Percentiles rank a stretch among this genome's conserved stretches.
These are phyloP conservation scores for Telopea speciosissima DNA, from an alignment of 177 flowering plant species.

Conservation along the genomic window DNA sequence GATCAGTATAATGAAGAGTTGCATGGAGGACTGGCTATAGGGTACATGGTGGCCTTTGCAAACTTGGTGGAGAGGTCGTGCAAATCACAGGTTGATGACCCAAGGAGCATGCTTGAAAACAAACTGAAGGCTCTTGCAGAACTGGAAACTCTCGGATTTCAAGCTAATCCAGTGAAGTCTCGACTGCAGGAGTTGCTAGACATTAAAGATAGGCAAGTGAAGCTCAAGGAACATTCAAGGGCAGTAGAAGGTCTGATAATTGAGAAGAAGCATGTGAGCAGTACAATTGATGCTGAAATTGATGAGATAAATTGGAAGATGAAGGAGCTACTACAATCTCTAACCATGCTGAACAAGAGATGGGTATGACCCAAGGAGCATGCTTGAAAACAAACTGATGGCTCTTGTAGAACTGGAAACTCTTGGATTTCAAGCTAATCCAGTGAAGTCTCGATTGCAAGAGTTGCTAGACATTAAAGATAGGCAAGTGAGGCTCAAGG, in stretches of 20 bases:
- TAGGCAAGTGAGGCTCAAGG: conserved; percentile 13
- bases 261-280: conserved; percentile 10
- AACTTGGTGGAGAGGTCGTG: conserved; percentile 30
- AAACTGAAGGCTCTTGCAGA: too few relatives aligned
- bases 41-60: conserved; percentile 39
- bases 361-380: conserved; percentile 23
- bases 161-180: too few relatives aligned
- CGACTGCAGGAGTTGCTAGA: too few relatives aligned
- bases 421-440: too few relatives aligned
- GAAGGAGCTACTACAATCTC: conserved; percentile 18
- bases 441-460: too few relatives aligned
- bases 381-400: conserved; percentile 19
- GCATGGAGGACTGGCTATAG: conserved; percentile 53
- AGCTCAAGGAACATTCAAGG: conserved; percentile 7
- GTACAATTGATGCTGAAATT: conserved; percentile 21
- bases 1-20: too few relatives aligned
- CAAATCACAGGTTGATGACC: conserved; percentile 24
- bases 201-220: too few relatives aligned
- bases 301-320: conserved; percentile 26
- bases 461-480: too few relatives aligned
- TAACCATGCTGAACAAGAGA: conserved; percentile 11
- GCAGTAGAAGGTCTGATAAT: conserved; percentile 17
- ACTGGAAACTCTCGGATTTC: too few relatives aligned
- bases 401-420: too few relatives aligned
- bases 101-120: conserved; percentile 22